Evolutionary conservation across 2,329 filamentous ascomycete species (phyloP), one percentile per base, ranked within the genome.

Genomic region (Penicillium freii): DNA sequence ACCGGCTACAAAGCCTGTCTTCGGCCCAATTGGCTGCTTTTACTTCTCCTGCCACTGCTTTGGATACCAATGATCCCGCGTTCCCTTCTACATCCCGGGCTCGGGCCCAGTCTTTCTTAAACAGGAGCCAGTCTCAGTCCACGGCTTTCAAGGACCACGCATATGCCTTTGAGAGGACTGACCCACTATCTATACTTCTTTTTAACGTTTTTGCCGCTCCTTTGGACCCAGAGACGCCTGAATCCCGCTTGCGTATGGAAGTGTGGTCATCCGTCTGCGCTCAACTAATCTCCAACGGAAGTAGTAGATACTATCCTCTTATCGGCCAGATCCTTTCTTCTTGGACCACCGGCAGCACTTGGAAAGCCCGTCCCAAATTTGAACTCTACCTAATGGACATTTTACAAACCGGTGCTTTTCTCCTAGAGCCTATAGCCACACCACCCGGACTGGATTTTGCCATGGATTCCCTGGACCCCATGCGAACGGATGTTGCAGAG

Each of bases 371-470:
- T 68, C 85, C 88, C 64, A 94, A 92, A 62, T 87, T 99, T 81
- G 92, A 97, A 76, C 89, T 91, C 76, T 97, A 93, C 73, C 84
- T 99, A 13, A 94, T 96, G 90, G 90, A 94, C 71, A 91, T 95
- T 59, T 84, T 99, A 33, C 91, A 96, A 75, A 90, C 95, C 67
- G 94, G 94, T 64, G 89, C 92, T 39, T 97, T 97, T 71, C 81
- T 97, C 56, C 81, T 97, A 66, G 92, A 96, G 69, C 87, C 89
- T 69, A 87, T 90, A 68, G 90, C 92, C 73, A 89, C 92, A 69
- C 88, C 91, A 66, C 87, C 59, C 81, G 88, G 62, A 83, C 88
- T 75, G 87, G 91, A 74, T 79, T 69, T 90, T 40, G 87, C 88
- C 54, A 82, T 87, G 61, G 89, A 90, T 78, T 87, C 87, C 61